Conservation (phyloP, 202 grass and related monocot species). For the Dendrocalamus latiflorus region DNA sequence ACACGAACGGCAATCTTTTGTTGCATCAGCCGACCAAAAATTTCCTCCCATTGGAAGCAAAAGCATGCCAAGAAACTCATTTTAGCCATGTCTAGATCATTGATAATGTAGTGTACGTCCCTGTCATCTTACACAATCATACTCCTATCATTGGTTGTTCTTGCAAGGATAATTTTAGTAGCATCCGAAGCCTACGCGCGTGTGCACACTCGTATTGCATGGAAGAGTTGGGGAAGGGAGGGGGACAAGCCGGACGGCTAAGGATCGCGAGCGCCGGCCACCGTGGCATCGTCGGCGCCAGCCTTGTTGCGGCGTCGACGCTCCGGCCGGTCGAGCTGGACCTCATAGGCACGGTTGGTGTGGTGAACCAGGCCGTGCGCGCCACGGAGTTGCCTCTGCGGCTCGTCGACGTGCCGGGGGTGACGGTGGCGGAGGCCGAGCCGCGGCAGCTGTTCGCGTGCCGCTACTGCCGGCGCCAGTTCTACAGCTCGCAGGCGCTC, state of each 20-base stretch:
- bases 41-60: background rate
- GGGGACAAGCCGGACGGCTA: background rate
- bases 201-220: background rate
- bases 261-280: background rate
- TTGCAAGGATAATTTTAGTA: background rate
- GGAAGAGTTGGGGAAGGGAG: background rate
- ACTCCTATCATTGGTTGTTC: background rate
- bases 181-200: background rate
- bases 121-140: conserved; percentile 11
- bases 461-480: conserved; percentile 47
- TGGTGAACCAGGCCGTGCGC: background rate
- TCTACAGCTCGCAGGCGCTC: conserved; percentile 80
- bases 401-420: background rate
- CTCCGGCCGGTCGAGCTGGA: conserved; percentile 30
- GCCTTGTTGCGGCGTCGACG: background rate
- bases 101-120: background rate
- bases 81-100: background rate
- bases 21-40: conserved; percentile 15
- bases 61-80: background rate
- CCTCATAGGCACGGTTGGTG: conserved; percentile 34
- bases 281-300: background rate
- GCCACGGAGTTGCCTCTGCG: background rate
- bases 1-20: conserved; percentile 27
- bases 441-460: conserved; percentile 47
- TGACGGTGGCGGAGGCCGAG: background rate